Percentiles rank a stretch among this genome's conserved stretches.
Conservation (phyloP, 805 yeast species). For the Kluyveromyces aestuarii region DNA sequence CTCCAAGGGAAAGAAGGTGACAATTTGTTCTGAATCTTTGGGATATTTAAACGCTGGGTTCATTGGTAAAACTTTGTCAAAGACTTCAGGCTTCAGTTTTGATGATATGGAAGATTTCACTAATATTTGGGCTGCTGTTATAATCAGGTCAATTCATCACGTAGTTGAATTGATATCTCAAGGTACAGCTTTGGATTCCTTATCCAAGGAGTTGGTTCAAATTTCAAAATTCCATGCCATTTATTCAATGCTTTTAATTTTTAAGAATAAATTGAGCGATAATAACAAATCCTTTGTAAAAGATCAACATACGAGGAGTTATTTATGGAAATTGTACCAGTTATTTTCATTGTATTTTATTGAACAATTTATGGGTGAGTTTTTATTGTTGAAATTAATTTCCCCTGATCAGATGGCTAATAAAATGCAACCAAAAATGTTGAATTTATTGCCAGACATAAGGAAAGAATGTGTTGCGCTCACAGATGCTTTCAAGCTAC, state of each 20-base stretch:
- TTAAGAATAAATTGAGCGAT: slow-evolving; percentile 16
- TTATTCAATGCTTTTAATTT: slow-evolving; percentile 29
- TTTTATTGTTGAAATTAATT: slow-evolving; percentile 55
- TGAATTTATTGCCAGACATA: slow-evolving; percentile 38
- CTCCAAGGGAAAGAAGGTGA: slow-evolving; percentile 29
- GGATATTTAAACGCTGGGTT: slow-evolving; percentile 22
- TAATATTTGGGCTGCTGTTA: slow-evolving; percentile 26
- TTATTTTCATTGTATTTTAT: slow-evolving; percentile 58
- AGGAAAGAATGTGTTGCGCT: slow-evolving; percentile 67
- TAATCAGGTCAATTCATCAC: slow-evolving; percentile 22
- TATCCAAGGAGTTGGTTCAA: slow-evolving; percentile 31
- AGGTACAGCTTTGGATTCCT: slow-evolving; percentile 25
- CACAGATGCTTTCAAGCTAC: slow-evolving; percentile 76
- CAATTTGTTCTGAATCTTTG: slow-evolving; percentile 26
- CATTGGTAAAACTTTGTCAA: slow-evolving; percentile 16
- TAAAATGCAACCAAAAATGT: slow-evolving; percentile 35
- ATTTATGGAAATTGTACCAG: slow-evolving; percentile 46
- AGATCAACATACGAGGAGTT: slow-evolving; percentile 32
- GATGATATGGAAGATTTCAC: slow-evolving; percentile 24
- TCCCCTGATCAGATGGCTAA: slow-evolving; percentile 39
- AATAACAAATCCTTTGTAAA: slow-evolving; percentile 16
- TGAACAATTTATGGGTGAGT: slow-evolving; percentile 62
- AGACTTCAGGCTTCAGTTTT: slow-evolving; percentile 15
- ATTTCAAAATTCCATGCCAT: slow-evolving; percentile 35
- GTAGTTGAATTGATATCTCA: slow-evolving; percentile 19